Evolutionary conservation across 75 land plant species (phyloP).

Genomic region (Azolla pinnata): DNA sequence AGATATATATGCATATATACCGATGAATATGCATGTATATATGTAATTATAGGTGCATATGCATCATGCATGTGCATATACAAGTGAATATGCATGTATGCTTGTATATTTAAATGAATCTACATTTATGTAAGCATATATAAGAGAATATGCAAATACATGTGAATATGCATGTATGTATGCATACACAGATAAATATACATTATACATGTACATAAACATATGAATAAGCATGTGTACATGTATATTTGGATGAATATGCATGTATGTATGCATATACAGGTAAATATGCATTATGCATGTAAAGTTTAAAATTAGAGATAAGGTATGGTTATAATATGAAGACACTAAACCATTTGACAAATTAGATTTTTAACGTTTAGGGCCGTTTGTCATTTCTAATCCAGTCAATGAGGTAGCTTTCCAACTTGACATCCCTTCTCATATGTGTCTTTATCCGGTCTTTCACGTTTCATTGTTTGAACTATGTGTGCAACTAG

Average conservation of each 20-base stretch:
- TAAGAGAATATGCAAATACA: not conserved
- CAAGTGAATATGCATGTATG: not conserved
- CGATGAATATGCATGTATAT: not conserved
- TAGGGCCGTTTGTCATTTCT: not conserved
- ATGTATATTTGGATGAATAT: not conserved
- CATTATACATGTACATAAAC: not conserved
- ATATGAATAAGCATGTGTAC: not conserved
- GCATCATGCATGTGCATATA: not conserved
- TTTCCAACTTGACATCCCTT: not conserved
- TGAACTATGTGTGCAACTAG: too few relatives aligned
- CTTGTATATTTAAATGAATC: not conserved
- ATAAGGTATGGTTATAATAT: too few relatives aligned
- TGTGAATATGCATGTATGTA: not conserved
- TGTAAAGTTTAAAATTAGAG: not conserved
- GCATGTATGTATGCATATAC: not conserved
- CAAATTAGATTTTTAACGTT: not conserved
- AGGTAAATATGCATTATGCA: not conserved
- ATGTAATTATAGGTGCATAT: too few relatives aligned
- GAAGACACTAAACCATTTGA: not conserved
- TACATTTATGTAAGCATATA: not conserved
- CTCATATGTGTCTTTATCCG: not conserved
- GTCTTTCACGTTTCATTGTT: too few relatives aligned
- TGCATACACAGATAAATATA: not conserved
- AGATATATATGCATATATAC: not conserved
- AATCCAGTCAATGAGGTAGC: not conserved